A percentile compares a stretch with the other conserved stretches of the same genome.
phyloP scores from a whole-genome alignment of 148 eudicot species.

The Cornus kousa region DNA sequence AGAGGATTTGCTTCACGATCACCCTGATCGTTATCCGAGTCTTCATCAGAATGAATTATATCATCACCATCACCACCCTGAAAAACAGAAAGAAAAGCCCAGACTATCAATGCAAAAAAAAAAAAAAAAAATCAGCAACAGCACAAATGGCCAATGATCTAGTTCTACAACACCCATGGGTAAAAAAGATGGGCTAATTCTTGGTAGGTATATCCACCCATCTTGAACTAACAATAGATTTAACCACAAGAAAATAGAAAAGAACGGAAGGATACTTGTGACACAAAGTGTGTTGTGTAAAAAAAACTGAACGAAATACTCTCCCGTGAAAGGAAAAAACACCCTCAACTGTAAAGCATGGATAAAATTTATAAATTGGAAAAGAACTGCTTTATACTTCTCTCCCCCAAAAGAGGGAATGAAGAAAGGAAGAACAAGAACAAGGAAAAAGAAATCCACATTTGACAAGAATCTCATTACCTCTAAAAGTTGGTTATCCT shows the following conservation, averaged over 20 bases:
- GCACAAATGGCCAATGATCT: too few species aligned
- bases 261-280: background rate
- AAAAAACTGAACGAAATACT: background rate
- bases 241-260: background rate
- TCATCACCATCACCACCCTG: constrained; percentile 46
- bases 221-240: background rate
- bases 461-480: constrained; percentile 23
- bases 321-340: too few species aligned
- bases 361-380: too few species aligned
- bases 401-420: background rate
- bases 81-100: constrained; percentile 5
- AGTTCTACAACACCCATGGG: background rate
- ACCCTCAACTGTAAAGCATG: too few species aligned
- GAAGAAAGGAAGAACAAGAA: too few species aligned
- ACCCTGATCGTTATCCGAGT: constrained; percentile 64
- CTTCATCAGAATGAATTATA: constrained; percentile 43
- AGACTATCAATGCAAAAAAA: background rate
- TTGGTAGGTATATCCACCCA: background rate
- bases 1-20: constrained; percentile 78
- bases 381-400: too few species aligned
- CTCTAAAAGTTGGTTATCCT: constrained; percentile 51
- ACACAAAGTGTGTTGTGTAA: background rate
- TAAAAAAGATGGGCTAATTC: background rate
- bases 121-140: background rate
- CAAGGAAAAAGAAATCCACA: background rate